Percentiles rank a stretch among this genome's conserved stretches.
phyloP scores from a whole-genome alignment of 257 asterid species.

The Galeopsis tetrahit region DNA sequence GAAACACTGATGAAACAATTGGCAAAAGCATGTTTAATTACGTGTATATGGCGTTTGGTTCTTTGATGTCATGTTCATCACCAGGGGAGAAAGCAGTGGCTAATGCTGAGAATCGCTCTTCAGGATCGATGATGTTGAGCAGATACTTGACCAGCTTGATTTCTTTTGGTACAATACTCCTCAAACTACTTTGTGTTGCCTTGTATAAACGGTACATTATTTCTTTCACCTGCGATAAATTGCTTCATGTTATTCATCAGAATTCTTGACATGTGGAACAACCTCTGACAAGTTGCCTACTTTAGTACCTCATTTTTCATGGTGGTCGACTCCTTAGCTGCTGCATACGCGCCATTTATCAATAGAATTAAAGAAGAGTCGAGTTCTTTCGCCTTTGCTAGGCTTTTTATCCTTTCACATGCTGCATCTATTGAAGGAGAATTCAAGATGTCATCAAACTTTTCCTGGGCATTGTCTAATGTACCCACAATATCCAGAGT shows the following conservation, averaged over 20 bases:
- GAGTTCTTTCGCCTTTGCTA: conserved; percentile 85
- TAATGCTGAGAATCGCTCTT: conserved; percentile 89
- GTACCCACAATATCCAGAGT: conserved; percentile 85
- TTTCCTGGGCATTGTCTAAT: conserved; percentile 84
- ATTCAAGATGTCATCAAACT: conserved; percentile 84
- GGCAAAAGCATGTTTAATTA: neutral
- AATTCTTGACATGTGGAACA: neutral
- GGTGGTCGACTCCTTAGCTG: conserved; percentile 81
- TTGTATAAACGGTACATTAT: conserved; percentile 87
- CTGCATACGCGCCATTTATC: conserved; percentile 92
- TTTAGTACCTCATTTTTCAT: conserved; percentile 80
- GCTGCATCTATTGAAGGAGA: conserved; percentile 78
- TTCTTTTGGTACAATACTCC: conserved; percentile 89
- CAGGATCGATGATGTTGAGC: conserved; percentile 89
- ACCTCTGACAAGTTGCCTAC: neutral
- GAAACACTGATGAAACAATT: neutral
- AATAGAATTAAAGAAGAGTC: conserved; percentile 87
- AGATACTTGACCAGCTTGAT: conserved; percentile 78
- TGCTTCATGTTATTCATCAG: conserved; percentile 5
- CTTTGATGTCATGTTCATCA: conserved; percentile 62
- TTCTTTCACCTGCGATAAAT: conserved; percentile 69
- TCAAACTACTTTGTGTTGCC: conserved; percentile 81
- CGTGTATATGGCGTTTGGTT: conserved; percentile 81
- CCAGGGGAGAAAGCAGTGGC: conserved; percentile 96
- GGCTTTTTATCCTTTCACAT: conserved; percentile 85